Base-by-base conservation (phyloP, 2,329 filamentous ascomycete genomes). In the Macrophomina tecta region DNA sequence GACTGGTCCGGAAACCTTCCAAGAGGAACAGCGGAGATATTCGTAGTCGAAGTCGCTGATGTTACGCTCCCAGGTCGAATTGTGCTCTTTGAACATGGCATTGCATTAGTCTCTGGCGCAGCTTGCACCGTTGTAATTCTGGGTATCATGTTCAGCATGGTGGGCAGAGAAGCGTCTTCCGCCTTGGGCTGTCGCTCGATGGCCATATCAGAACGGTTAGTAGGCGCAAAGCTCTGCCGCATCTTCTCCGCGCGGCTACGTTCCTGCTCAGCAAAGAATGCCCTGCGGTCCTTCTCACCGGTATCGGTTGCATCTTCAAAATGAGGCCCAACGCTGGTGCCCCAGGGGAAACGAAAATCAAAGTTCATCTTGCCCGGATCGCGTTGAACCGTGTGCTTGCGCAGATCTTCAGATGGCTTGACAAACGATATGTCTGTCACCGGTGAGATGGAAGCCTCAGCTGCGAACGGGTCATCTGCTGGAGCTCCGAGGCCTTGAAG, bases 221-320 rank as follows among this genome's bases (percentile, higher is more conserved):
- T 3, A 7, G 58, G 58, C 2, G 58, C 58, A 12, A 62, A 23
- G 42, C 14, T 46, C 53, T 66, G 64, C 8, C 64, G 45, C 18
- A 55, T 64, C 49, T 65, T 60, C 28, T 67, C 51, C 28, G 61
- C 61, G 23, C 65, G 67, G 6, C 34, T 52, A 16, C 65, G 67
- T 34, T 68, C 67, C 34, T 68, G 67, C 34, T 68, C 49, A 28
- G 45, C 58, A 40, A 64, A 68, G 40, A 62, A 61, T 8, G 51
- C 55, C 23, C 36, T 45, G 8, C 52, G 62, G 30, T 68, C 53
- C 28, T 9, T n/a, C 4, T 53, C 46, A 28, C 11, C 23, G 5
- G 30, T 11, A 28, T 42, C 38, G 7, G 30, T 1, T 7, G 30
- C 4, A 1, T 16, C 23, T 3, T 48, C 58, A 8, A 36, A 4